Base-by-base conservation (phyloP, 2,329 filamentous ascomycete genomes). In the Pyrenophora graminea region DNA sequence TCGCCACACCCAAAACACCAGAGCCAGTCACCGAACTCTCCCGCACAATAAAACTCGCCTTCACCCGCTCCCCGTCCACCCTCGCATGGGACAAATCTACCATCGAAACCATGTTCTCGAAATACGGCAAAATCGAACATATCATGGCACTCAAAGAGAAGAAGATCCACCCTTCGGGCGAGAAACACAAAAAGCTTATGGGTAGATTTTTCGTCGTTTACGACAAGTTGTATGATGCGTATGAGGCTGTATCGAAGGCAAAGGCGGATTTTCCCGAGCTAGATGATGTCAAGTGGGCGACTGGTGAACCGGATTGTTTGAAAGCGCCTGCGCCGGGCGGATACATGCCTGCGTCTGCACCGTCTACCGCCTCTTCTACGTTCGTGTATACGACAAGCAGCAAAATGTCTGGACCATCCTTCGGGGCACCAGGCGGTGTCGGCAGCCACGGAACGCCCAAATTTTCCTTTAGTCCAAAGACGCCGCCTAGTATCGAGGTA, bases 41-140 rank as follows among this genome's bases (percentile, higher is more conserved):
- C 49, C 78, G 84, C 21, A 80, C 81, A 5, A 72, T 86, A 55
- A 85, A 82, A 61, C 73, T 85, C 10, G 79, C 82, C 6, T 86
- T 82, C 76, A 21, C 19, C 5, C 19, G 19, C 19, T 21, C 19
- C 19, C 19, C 19, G 19, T 5, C 19, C 19, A 21, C 19, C 19
- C 19, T 21, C 19, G 19, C 19, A 21, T 71, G 84, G 51, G 79
- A 80, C 57, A 77, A 79, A 45, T 76, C 80, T 2, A 69, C 71
- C 8, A 57, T 86, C 9, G 63, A 61, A 7, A 57, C 65, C 6
- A 69, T 82, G 12, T 85, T 85, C 63, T 68, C 71, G 1, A 69
- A 74, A 13, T 85, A 84, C 59, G 84, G 83, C n/a, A 75, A 77
- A 39, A 74, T 86, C 10, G 82, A 86, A 54, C 80, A 78, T 53